Conservation (phyloP, 23 red algal genomes). For the Agarophyton chilense region DNA sequence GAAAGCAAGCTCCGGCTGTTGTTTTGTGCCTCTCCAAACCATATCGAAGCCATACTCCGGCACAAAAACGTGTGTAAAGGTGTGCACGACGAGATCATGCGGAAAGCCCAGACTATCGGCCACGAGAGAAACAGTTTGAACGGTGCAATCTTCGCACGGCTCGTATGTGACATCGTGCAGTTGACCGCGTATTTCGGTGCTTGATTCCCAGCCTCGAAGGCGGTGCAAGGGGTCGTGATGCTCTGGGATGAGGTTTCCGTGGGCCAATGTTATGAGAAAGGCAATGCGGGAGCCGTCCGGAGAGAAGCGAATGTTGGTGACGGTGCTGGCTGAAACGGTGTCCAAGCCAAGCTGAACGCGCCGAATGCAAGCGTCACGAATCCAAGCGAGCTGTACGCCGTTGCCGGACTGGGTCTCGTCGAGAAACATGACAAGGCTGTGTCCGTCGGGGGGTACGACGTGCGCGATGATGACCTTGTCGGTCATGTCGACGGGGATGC, state of each 20-base stretch:
- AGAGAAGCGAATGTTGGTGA: slow-evolving; percentile 66
- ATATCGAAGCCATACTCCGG: slow-evolving; percentile 78
- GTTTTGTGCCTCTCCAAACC: slow-evolving; percentile 36
- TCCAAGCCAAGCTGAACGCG: slow-evolving; percentile 55
- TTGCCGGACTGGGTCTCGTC: slow-evolving; percentile 18
- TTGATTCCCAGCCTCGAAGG: slow-evolving; percentile 46
- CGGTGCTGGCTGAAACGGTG: slow-evolving; percentile 45
- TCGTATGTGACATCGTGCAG: slow-evolving; percentile 23
- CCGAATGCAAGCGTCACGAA: slow-evolving; percentile 4
- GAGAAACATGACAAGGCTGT: slow-evolving; percentile 42
- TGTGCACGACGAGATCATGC: slow-evolving; percentile 19
- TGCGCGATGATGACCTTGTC: slow-evolving; percentile 49
- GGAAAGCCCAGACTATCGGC: slow-evolving; percentile 1
- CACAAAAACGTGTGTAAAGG: slow-evolving; percentile 72
- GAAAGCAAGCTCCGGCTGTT: slow-evolving; percentile 54
- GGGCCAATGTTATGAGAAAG: slow-evolving; percentile 59
- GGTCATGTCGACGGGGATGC: slow-evolving; percentile 23
- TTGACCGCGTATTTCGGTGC: not conserved
- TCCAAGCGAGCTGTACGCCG: slow-evolving; percentile 51
- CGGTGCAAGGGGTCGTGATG: slow-evolving; percentile 53
- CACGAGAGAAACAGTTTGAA: slow-evolving; percentile 41
- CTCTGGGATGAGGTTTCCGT: not conserved
- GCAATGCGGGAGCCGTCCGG: slow-evolving; percentile 53
- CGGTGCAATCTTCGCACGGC: slow-evolving; percentile 67
- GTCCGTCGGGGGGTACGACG: slow-evolving; percentile 30